phyloP scores from a whole-genome alignment of 2,329 filamentous ascomycete genomes.

The Monilinia fructigena region DNA sequence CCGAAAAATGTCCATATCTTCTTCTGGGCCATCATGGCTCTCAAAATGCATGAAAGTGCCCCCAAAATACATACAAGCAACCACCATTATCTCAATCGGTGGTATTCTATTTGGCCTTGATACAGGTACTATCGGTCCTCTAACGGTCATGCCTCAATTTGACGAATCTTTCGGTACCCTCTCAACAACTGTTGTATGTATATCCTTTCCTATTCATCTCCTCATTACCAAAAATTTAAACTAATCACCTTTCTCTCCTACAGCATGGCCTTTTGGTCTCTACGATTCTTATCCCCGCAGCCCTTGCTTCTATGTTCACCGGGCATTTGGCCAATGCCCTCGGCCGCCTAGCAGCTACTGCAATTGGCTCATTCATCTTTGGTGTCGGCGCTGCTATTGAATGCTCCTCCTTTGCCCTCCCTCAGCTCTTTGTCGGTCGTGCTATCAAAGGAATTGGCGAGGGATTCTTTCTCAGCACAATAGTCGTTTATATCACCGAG shows the following conservation, averaged over 20 bases:
- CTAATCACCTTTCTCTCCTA: neutral
- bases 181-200: slow-evolving; percentile 46
- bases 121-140: slow-evolving; percentile 52
- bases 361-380: slow-evolving; percentile 52
- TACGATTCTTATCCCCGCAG: slow-evolving; percentile 56
- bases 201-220: neutral
- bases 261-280: slow-evolving; percentile 57
- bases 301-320: slow-evolving; percentile 56
- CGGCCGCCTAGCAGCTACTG: slow-evolving; percentile 51
- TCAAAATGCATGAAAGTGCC: slow-evolving; percentile 16
- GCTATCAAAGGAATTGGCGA: slow-evolving; percentile 58
- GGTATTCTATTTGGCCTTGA: slow-evolving; percentile 42
- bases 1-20: neutral
- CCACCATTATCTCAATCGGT: slow-evolving; percentile 35
- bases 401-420: slow-evolving; percentile 47
- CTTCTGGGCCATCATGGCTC: neutral
- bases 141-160: slow-evolving; percentile 52
- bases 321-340: slow-evolving; percentile 53
- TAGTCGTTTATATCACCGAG: slow-evolving; percentile 59
- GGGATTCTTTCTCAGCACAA: slow-evolving; percentile 56
- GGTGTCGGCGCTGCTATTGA: slow-evolving; percentile 54
- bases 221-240: neutral
- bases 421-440: slow-evolving; percentile 55
- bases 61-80: slow-evolving; percentile 36
- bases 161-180: slow-evolving; percentile 48